These are phyloP conservation scores for Naegleria gruberi DNA, from an alignment of 208 protist species.

Conservation along the genomic window DNA sequence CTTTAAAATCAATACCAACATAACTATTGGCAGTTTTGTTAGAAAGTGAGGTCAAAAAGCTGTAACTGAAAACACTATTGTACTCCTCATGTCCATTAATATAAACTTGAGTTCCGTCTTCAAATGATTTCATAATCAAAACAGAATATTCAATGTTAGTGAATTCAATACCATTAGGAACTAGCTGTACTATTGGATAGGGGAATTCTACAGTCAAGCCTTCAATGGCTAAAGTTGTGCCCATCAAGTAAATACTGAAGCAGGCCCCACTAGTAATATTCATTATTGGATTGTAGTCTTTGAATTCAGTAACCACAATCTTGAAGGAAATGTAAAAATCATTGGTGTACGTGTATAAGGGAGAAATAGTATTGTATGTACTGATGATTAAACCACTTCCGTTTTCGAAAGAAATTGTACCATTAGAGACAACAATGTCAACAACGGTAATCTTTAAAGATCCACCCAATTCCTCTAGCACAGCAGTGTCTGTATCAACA, in stretches of 20 bases:
- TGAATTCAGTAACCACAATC: not conserved
- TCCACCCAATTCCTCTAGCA: too few relatives aligned
- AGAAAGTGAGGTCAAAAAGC: not conserved
- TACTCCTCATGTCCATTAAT: not conserved
- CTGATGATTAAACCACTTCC: not conserved
- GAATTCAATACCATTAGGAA: too few relatives aligned
- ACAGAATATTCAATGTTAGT: too few relatives aligned
- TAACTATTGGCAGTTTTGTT: not conserved
- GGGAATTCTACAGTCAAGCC: not conserved
- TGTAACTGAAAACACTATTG: not conserved
- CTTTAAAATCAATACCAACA: not conserved
- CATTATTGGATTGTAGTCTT: not conserved
- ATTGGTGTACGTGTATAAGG: not conserved
- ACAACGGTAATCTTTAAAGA: too few relatives aligned
- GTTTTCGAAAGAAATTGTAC: too few relatives aligned
- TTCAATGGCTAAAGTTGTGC: not conserved
- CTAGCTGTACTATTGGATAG: not conserved
- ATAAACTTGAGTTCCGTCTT: not conserved
- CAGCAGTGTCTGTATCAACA: too few relatives aligned
- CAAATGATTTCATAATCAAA: too few relatives aligned
- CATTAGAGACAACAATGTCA: too few relatives aligned
- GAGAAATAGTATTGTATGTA: not conserved
- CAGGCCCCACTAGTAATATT: not conserved
- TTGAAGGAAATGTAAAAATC: not conserved
- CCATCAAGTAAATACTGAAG: not conserved